phyloP scores from a whole-genome alignment of 192 early-diverging fungal species.

The Linnemannia exigua region DNA sequence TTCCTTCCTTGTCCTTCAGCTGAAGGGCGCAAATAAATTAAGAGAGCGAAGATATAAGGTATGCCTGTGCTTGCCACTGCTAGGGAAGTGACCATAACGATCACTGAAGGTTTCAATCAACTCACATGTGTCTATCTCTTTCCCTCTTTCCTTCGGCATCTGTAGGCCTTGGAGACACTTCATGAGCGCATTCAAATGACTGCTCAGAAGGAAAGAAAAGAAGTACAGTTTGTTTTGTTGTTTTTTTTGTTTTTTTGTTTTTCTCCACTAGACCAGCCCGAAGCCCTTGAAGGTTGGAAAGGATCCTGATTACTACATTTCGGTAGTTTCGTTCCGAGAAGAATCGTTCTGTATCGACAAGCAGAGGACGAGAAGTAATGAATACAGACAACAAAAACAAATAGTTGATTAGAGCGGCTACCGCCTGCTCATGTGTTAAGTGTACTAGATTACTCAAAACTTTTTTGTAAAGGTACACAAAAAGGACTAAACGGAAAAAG shows the following conservation, averaged over 20 bases:
- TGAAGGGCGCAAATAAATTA: neutral
- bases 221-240: too few species aligned
- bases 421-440: neutral
- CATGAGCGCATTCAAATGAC: neutral
- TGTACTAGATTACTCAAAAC: neutral
- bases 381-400: neutral
- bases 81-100: neutral
- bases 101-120: neutral
- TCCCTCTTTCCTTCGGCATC: neutral
- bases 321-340: conserved; percentile 1
- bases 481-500: neutral
- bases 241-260: neutral
- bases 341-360: neutral
- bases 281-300: neutral
- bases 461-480: neutral
- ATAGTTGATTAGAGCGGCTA: neutral
- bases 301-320: conserved; percentile 2
- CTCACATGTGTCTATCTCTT: neutral
- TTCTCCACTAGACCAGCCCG: neutral
- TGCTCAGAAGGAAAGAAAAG: neutral
- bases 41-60: too few species aligned
- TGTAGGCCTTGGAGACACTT: neutral
- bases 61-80: too few species aligned
- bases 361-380: neutral
- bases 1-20: neutral